phyloP scores from a whole-genome alignment of 2,329 filamentous ascomycete species.

The Cephalotrichum gorgonifer region DNA sequence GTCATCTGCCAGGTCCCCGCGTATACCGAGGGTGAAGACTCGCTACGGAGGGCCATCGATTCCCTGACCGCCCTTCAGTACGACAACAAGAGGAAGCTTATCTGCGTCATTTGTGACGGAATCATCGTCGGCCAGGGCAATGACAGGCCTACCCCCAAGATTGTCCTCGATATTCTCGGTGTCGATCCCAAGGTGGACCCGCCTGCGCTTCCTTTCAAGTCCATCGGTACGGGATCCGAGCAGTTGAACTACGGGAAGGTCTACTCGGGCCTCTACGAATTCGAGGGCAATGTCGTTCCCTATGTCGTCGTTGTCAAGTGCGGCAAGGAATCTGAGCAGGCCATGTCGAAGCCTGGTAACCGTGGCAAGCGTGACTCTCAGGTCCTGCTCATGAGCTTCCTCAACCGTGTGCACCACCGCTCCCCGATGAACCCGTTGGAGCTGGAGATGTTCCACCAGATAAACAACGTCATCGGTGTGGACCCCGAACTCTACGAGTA shows the following conservation, averaged over 20 bases:
- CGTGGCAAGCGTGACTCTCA: slow-evolving; percentile 98
- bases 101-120: slow-evolving; percentile 94
- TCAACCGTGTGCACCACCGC: slow-evolving; percentile 94
- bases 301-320: slow-evolving; percentile 95
- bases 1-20: slow-evolving; percentile 97
- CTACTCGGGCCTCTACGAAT: slow-evolving; percentile 96
- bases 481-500: slow-evolving; percentile 97
- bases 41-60: slow-evolving; percentile 82
- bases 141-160: slow-evolving; percentile 92
- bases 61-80: slow-evolving; percentile 91
- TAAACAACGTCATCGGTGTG: slow-evolving; percentile 98
- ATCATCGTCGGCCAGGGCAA: slow-evolving; percentile 95
- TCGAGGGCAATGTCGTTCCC: slow-evolving; percentile 92
- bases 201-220: slow-evolving; percentile 87
- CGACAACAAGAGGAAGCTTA: slow-evolving; percentile 96
- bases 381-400: slow-evolving; percentile 90
- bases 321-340: slow-evolving; percentile 90
- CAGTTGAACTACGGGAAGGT: slow-evolving; percentile 98
- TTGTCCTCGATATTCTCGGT: slow-evolving; percentile 92
- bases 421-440: slow-evolving; percentile 92
- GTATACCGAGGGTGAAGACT: slow-evolving; percentile 96
- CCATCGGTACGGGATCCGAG: slow-evolving; percentile 76
- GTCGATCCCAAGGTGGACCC: slow-evolving; percentile 96
- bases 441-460: slow-evolving; percentile 96
- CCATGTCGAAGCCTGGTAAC: slow-evolving; percentile 87